Evolutionary conservation across 1,284 basidiomycete genomes (phyloP), one percentile per base, ranked within the genome.

Genomic region (Trichosporon inkin): DNA sequence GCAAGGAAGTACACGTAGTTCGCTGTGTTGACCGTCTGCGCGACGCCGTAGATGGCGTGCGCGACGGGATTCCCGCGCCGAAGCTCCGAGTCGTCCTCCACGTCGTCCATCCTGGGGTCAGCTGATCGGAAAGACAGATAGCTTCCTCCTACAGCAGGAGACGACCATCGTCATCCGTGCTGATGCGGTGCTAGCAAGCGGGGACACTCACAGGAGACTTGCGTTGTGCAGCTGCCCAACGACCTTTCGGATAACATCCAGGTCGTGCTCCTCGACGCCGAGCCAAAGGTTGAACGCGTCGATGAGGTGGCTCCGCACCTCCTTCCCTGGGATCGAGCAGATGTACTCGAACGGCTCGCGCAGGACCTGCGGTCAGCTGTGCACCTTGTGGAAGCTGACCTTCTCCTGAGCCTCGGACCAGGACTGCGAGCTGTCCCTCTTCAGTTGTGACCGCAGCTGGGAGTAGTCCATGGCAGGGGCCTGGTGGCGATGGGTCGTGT

Each of bases 1-100:
- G 89, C 91, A 32, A 89, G 83, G 71, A 98, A 98, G 76, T 96
- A 98, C 41, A 93, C 91, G 68, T 98, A 98, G 75, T 98, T 98
- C 1, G 94, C 95, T 0, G 90, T 88, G 74, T 99, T 99, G 80
- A 99, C 94, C 0, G 95, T 97, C 74, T 98, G 94, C 0, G 95
- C 92, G 2, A 96, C 80, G 2, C 95, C 95, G 71, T 95, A 99
- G 65, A 98, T 92, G 79, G 89, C 91, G 80, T 99, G 94, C 0
- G 92, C 86, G 14, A 95, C 93, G 84, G 68, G 96, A 22, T 86
- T 82, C 0, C 95, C 94, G 58, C 94, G 79, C 10, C 96, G 83
- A 24, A 99, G 82, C 68, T 94, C 89, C 0, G 92, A 92, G 66
- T 90, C 89, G 71, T 99, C 96, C 77, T 99, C 92, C 38, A 99